Conservation (phyloP, 2,329 filamentous ascomycete genomes). For the Aulographum hederae region DNA sequence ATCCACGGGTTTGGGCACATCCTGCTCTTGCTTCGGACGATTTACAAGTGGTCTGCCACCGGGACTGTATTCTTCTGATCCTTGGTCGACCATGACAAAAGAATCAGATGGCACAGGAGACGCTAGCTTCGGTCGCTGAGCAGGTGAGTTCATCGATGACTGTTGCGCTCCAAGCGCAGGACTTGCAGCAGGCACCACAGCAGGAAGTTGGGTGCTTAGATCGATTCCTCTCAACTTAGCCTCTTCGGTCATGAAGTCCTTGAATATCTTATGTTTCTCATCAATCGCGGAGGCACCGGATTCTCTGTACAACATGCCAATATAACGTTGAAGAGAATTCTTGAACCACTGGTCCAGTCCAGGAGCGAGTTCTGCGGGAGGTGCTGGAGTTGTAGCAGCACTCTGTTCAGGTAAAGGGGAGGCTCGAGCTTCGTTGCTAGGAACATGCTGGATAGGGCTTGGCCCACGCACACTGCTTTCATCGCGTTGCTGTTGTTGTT, state of each 20-base stretch:
- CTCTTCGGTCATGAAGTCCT: conserved; percentile 22
- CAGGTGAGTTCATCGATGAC: no score
- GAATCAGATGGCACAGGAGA: neutral
- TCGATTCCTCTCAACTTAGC: conserved; percentile 4
- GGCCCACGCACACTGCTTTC: no score
- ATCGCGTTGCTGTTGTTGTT: no score
- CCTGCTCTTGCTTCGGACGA: neutral
- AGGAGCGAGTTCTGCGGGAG: conserved; percentile 20
- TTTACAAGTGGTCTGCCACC: conserved; percentile 29
- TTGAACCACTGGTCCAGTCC: conserved; percentile 39
- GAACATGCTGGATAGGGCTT: no score
- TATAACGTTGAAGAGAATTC: conserved; percentile 34
- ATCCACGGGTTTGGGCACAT: neutral
- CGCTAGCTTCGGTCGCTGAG: neutral
- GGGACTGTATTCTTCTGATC: conserved; percentile 27
- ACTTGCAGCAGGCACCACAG: no score
- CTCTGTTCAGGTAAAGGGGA: no score
- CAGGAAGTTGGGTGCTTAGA: neutral
- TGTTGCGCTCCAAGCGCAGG: no score
- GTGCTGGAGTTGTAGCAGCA: neutral
- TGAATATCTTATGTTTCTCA: conserved; percentile 35
- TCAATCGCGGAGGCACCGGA: conserved; percentile 26
- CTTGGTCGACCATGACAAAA: neutral
- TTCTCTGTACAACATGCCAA: conserved; percentile 35
- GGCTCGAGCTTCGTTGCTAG: no score